phyloP scores from a whole-genome alignment of 129 eudicot genomes.

The Helianthus tuberosus region DNA sequence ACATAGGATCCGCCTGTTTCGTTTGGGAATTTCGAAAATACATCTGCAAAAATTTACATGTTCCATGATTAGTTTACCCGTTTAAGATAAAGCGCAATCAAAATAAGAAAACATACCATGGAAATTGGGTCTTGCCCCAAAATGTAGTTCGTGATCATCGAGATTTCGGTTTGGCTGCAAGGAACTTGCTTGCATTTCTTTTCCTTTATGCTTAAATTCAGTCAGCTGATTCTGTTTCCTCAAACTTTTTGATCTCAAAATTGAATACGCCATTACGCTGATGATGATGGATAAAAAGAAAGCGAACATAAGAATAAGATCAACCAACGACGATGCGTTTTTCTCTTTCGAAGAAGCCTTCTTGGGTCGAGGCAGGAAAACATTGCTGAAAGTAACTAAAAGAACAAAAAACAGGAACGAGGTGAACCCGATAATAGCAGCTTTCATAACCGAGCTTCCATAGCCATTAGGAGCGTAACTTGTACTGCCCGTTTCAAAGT shows the following conservation, averaged over 20 bases:
- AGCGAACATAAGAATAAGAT: constrained; percentile 58
- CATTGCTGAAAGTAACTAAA: constrained; percentile 47
- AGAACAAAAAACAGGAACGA: constrained; percentile 50
- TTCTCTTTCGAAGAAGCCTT: constrained; percentile 51
- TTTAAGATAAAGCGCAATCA: neutral
- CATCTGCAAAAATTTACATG: constrained; percentile 46
- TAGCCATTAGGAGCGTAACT: constrained; percentile 53
- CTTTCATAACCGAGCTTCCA: constrained; percentile 50
- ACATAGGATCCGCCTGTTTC: constrained; percentile 56
- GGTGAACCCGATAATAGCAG: constrained; percentile 46
- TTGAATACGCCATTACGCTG: constrained; percentile 34
- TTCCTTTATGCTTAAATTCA: constrained; percentile 33
- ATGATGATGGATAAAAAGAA: constrained; percentile 52
- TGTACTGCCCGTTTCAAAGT: constrained; percentile 35
- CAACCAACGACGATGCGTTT: constrained; percentile 49
- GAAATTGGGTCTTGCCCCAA: constrained; percentile 75
- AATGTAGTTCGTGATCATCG: constrained; percentile 66
- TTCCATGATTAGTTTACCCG: constrained; percentile 15
- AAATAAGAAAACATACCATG: constrained; percentile 47
- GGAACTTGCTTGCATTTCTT: constrained; percentile 37
- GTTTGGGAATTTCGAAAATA: constrained; percentile 44
- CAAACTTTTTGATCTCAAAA: constrained; percentile 47
- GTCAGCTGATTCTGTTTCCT: constrained; percentile 29
- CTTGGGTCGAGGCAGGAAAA: constrained; percentile 40
- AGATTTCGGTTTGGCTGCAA: constrained; percentile 34